A percentile compares a stretch with the other conserved stretches of the same genome.
These are phyloP conservation scores for Bombardia bombarda DNA, from an alignment of 495 filamentous ascomycete species.

Conservation along the genomic window DNA sequence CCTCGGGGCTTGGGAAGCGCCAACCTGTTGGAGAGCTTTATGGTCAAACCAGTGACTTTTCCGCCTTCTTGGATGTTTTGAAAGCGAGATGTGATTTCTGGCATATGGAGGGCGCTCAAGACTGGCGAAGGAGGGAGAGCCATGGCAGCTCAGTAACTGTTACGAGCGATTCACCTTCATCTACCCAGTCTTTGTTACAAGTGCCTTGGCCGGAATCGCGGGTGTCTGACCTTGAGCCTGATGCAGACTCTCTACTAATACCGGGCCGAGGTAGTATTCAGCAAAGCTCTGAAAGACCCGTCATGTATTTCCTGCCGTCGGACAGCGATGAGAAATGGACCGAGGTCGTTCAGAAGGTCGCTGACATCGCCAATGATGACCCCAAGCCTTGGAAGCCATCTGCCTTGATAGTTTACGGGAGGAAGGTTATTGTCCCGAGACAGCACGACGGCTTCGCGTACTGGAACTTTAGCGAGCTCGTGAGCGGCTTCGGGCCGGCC, in stretches of 20 bases:
- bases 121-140: constrained; percentile 52
- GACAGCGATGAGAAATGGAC: constrained; percentile 16
- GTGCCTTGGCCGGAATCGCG: too few species aligned
- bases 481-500: constrained; percentile 53
- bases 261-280: too few species aligned
- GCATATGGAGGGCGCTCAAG: constrained; percentile 59
- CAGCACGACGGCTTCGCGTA: constrained; percentile 38
- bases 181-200: too few species aligned
- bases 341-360: not conserved
- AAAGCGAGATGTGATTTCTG: constrained; percentile 63
- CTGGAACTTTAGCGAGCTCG: constrained; percentile 56
- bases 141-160: too few species aligned
- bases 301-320: constrained; percentile 23
- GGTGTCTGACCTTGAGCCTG: too few species aligned
- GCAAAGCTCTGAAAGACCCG: constrained; percentile 10
- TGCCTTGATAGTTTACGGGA: constrained; percentile 51
- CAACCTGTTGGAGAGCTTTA: constrained; percentile 30
- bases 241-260: too few species aligned
- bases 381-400: constrained; percentile 37
- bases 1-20: constrained; percentile 23
- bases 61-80: constrained; percentile 57
- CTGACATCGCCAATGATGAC: not conserved
- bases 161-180: too few species aligned
- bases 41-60: constrained; percentile 54
- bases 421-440: constrained; percentile 44